These are phyloP conservation scores for Neobulgaria alba DNA, from an alignment of 2,329 filamentous ascomycete species.

Conservation along the genomic window DNA sequence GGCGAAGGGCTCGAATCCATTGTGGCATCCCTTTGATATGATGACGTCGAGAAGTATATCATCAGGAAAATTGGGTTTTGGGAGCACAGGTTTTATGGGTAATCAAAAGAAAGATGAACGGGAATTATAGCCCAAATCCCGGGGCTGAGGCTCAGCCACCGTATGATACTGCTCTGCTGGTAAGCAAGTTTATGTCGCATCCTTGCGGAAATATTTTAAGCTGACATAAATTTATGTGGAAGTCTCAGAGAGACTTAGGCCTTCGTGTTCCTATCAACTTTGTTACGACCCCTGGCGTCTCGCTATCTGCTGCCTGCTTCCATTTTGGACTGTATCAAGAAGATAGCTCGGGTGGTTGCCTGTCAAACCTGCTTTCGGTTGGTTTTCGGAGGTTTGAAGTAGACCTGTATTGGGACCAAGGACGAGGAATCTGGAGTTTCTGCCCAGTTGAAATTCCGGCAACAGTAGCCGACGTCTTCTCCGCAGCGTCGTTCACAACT, in stretches of 20 bases:
- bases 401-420: slow-evolving; percentile 56
- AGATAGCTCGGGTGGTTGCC: slow-evolving; percentile 38
- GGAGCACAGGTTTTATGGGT: too few relatives aligned
- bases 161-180: slow-evolving; percentile 25
- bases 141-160: slow-evolving; percentile 29
- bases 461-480: slow-evolving; percentile 14
- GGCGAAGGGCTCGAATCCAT: too few relatives aligned
- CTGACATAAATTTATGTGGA: not conserved
- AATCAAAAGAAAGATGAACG: slow-evolving; percentile 33
- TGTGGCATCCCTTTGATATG: too few relatives aligned
- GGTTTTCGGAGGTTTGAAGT: slow-evolving; percentile 49
- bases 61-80: too few relatives aligned
- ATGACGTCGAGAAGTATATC: too few relatives aligned
- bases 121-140: slow-evolving; percentile 32
- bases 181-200: too few relatives aligned
- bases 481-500: slow-evolving; percentile 18
- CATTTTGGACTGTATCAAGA: slow-evolving; percentile 43
- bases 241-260: slow-evolving; percentile 54
- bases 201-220: too few relatives aligned
- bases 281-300: slow-evolving; percentile 47
- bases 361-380: slow-evolving; percentile 54
- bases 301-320: slow-evolving; percentile 51
- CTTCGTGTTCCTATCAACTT: slow-evolving; percentile 54
- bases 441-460: slow-evolving; percentile 48
- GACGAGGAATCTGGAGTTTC: slow-evolving; percentile 45